Conservation (phyloP, 2,329 filamentous ascomycete species). For the Arthroderma sp. region DNA sequence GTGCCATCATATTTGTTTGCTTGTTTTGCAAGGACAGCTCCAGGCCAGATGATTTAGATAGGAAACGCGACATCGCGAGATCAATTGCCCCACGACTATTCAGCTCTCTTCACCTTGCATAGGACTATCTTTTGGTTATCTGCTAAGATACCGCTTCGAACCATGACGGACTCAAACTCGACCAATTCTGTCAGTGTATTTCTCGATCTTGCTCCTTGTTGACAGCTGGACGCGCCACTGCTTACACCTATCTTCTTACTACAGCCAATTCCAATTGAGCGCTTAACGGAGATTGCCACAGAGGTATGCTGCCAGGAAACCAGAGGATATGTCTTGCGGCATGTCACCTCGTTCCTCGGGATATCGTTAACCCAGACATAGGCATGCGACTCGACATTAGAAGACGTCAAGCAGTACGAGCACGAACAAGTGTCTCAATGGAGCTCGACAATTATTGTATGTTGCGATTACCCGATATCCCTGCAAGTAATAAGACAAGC, state of each 20-base stretch:
- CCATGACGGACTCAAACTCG: no score
- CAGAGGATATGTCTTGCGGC: conserved; percentile 3
- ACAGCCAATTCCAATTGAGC: conserved; percentile 61
- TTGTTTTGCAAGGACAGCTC: no score
- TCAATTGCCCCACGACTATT: no score
- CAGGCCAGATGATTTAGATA: no score
- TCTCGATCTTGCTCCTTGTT: not conserved
- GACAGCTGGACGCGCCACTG: no score
- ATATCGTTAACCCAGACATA: conserved; percentile 23
- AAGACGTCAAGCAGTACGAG: conserved; percentile 65
- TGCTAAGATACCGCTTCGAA: no score
- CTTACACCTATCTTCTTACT: not conserved
- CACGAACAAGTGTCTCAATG: conserved; percentile 73
- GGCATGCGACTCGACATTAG: conserved; percentile 73
- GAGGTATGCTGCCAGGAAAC: conserved; percentile 46
- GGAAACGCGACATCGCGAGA: no score
- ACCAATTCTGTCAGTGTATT: conserved; percentile 5
- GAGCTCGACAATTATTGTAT: conserved; percentile 88
- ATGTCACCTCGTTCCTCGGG: not conserved
- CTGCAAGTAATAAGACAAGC: no score
- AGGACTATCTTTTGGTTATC: no score
- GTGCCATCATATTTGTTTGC: no score
- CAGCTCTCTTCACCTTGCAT: no score
- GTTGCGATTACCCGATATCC: conserved; percentile 17
- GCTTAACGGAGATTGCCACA: conserved; percentile 72